Percentiles rank a stretch among this genome's conserved stretches.
Conservation (phyloP, 345 rosid genomes). For the Pelargonium nanum region DNA sequence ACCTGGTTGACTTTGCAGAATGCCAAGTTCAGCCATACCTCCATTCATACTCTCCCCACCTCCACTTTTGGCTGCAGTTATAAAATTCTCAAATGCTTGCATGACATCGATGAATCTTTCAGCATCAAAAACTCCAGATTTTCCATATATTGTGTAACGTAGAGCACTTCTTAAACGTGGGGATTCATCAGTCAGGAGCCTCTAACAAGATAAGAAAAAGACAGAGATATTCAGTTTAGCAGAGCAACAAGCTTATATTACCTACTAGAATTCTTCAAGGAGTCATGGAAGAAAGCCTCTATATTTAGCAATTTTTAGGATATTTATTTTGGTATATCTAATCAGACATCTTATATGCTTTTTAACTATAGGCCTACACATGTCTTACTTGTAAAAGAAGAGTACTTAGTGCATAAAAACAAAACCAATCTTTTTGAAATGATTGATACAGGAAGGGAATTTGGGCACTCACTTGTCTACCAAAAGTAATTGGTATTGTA, state of each 20-base stretch:
- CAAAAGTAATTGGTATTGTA: background rate
- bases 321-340: too few relatives aligned
- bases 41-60: slow-evolving; percentile 87
- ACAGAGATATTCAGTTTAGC: slow-evolving; percentile 3
- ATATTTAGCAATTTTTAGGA: background rate
- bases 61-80: slow-evolving; percentile 94
- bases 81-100: slow-evolving; percentile 96
- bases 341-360: background rate
- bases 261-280: background rate
- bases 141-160: slow-evolving; percentile 88
- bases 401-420: too few relatives aligned
- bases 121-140: slow-evolving; percentile 87
- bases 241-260: background rate
- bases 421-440: background rate
- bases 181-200: slow-evolving; percentile 86
- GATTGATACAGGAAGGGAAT: background rate
- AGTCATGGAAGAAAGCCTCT: background rate
- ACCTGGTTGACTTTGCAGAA: slow-evolving; percentile 36
- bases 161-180: slow-evolving; percentile 75
- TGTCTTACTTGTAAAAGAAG: background rate
- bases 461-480: background rate
- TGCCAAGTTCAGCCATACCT: slow-evolving; percentile 84
- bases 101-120: slow-evolving; percentile 95
- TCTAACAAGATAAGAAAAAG: slow-evolving; percentile 29
- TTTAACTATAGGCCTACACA: background rate